phyloP scores from a whole-genome alignment of 2,329 filamentous ascomycete species.

The Trichophyton mentagrophytes region DNA sequence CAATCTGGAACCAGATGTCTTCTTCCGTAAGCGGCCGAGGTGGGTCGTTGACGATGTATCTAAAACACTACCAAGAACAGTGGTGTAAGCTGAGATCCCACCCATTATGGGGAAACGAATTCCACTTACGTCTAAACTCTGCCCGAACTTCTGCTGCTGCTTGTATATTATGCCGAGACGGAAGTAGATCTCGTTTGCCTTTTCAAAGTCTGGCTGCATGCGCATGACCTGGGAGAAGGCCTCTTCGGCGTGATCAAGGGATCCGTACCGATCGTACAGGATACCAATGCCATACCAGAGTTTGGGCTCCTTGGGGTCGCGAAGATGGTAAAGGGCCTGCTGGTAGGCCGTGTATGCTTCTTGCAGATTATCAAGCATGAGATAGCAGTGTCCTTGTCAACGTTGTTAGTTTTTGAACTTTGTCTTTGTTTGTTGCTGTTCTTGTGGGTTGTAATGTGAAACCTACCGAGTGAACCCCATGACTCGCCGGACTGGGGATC shows the following conservation, averaged over 20 bases:
- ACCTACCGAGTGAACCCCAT: slow-evolving; percentile 82
- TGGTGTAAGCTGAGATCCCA: slow-evolving; percentile 7
- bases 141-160: slow-evolving; percentile 83
- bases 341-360: slow-evolving; percentile 96
- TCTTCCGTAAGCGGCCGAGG: slow-evolving; percentile 88
- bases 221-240: slow-evolving; percentile 98
- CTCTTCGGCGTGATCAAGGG: slow-evolving; percentile 91
- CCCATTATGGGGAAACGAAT: not conserved
- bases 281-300: slow-evolving; percentile 99
- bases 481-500: slow-evolving; percentile 85
- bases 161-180: slow-evolving; percentile 99
- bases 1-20: slow-evolving; percentile 99
- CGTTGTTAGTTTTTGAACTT: not conserved
- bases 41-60: slow-evolving; percentile 89
- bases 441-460: not conserved
- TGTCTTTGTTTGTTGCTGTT: not conserved
- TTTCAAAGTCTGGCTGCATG: slow-evolving; percentile 95
- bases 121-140: slow-evolving; percentile 70
- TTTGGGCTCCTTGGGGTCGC: slow-evolving; percentile 93
- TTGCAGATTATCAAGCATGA: slow-evolving; percentile 98
- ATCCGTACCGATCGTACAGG: slow-evolving; percentile 90
- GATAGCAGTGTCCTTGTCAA: slow-evolving; percentile 72
- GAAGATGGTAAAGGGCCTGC: slow-evolving; percentile 81
- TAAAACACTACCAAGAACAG: slow-evolving; percentile 61
- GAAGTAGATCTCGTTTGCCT: slow-evolving; percentile 98